phyloP scores from a whole-genome alignment of 2,329 filamentous ascomycete species.

The Phoma sp. region DNA sequence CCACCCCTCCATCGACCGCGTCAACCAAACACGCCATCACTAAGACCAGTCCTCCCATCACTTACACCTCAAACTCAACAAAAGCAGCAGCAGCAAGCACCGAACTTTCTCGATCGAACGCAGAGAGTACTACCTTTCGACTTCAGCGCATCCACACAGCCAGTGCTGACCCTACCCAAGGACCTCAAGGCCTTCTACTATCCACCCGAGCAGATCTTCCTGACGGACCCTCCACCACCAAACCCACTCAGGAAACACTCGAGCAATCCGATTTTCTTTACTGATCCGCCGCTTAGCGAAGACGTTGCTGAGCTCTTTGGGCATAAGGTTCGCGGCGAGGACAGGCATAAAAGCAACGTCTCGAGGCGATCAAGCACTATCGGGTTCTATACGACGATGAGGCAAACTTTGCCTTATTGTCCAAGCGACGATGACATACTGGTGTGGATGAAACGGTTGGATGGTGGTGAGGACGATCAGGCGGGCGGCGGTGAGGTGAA shows the following conservation, averaged over 20 bases:
- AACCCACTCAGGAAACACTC: not conserved
- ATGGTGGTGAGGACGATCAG: not conserved
- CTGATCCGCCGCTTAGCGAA: constrained; percentile 8
- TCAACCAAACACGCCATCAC: not conserved
- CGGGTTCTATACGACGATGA: not conserved
- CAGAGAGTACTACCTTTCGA: not conserved
- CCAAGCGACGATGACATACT: constrained; percentile 19
- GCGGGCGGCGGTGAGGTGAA: not conserved
- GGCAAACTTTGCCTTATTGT: constrained; percentile 9
- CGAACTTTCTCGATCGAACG: not conserved
- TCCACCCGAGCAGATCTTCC: constrained; percentile 2
- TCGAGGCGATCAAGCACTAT: constrained; percentile 53
- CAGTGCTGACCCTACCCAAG: constrained; percentile 5
- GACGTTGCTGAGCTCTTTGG: constrained; percentile 19
- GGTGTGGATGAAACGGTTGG: constrained; percentile 9
- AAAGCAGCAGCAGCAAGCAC: not conserved
- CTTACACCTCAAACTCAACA: not conserved
- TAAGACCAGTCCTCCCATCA: not conserved
- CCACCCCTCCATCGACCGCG: not conserved
- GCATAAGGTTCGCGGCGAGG: constrained; percentile 77
- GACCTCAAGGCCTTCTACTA: not conserved
- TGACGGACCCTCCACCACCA: constrained; percentile 44
- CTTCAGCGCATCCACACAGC: constrained; percentile 58
- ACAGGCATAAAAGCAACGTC: constrained; percentile 61
- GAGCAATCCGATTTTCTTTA: constrained; percentile 70